Conservation (phyloP, 176 grass and related monocot genomes). For the Thinopyrum elongatum region DNA sequence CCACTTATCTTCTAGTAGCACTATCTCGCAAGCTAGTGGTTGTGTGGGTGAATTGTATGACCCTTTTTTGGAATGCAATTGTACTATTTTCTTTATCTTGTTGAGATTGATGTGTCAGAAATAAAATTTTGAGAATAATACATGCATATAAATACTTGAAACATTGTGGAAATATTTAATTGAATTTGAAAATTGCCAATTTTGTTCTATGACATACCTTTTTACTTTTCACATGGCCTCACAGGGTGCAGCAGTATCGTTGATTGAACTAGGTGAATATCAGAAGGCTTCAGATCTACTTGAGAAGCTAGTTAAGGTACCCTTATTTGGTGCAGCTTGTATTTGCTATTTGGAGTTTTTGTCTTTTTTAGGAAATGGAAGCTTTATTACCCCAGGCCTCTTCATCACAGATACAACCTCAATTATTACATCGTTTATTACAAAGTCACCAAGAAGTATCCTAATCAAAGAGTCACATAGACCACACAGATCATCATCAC, state of each 20-base stretch:
- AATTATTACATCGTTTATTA: background rate
- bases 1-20: background rate
- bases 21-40: background rate
- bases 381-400: background rate
- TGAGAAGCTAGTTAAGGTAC: slow-evolving; percentile 81
- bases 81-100: background rate
- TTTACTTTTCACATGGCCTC: slow-evolving; percentile 27
- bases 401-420: background rate
- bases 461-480: background rate
- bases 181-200: slow-evolving; percentile 5
- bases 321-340: background rate
- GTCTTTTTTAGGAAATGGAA: background rate
- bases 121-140: background rate
- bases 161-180: background rate
- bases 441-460: background rate
- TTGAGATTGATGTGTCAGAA: background rate
- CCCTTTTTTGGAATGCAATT: background rate
- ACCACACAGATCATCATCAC: background rate
- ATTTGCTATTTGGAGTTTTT: slow-evolving; percentile 1
- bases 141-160: slow-evolving; percentile 11
- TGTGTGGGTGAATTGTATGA: background rate
- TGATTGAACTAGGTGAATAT: slow-evolving; percentile 87
- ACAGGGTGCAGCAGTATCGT: slow-evolving; percentile 80
- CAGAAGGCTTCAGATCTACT: slow-evolving; percentile 66
- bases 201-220: background rate